These are phyloP conservation scores for Microcyclospora tardicrescens DNA, from an alignment of 2,329 filamentous ascomycete species.

Conservation along the genomic window DNA sequence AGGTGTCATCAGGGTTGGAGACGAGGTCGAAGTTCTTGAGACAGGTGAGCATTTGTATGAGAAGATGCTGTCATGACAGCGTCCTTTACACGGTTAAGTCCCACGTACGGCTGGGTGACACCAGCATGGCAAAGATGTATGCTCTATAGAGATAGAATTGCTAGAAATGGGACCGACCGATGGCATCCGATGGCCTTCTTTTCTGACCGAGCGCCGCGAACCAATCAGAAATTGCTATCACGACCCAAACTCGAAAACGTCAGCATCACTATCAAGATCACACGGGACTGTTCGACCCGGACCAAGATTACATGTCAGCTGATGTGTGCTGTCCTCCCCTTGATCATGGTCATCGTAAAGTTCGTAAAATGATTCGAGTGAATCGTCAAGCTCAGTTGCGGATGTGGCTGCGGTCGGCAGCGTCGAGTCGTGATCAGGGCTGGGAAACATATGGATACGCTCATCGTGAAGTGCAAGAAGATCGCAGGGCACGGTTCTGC, in stretches of 20 bases:
- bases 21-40: conserved; percentile 19
- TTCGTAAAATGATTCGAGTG: too few relatives aligned
- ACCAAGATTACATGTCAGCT: too few relatives aligned
- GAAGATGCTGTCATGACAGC: conserved; percentile 15
- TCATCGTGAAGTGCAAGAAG: neutral
- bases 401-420: too few relatives aligned
- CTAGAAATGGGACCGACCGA: neutral
- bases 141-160: conserved; percentile 1
- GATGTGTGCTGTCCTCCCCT: too few relatives aligned
- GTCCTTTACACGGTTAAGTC: neutral
- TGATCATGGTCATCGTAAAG: too few relatives aligned
- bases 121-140: conserved; percentile 2
- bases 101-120: neutral
- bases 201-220: neutral
- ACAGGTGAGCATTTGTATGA: conserved; percentile 19
- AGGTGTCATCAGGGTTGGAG: conserved; percentile 18
- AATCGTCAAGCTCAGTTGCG: too few relatives aligned
- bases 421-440: too few relatives aligned
- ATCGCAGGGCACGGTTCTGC: neutral
- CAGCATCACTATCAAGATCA: neutral
- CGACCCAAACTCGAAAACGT: neutral
- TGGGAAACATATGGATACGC: too few relatives aligned
- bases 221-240: neutral
- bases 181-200: neutral
- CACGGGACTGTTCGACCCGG: neutral